Evolutionary conservation across 768 basidiomycete species (phyloP), one percentile per base, ranked within the genome.

Genomic region (Collybiopsis confluens): DNA sequence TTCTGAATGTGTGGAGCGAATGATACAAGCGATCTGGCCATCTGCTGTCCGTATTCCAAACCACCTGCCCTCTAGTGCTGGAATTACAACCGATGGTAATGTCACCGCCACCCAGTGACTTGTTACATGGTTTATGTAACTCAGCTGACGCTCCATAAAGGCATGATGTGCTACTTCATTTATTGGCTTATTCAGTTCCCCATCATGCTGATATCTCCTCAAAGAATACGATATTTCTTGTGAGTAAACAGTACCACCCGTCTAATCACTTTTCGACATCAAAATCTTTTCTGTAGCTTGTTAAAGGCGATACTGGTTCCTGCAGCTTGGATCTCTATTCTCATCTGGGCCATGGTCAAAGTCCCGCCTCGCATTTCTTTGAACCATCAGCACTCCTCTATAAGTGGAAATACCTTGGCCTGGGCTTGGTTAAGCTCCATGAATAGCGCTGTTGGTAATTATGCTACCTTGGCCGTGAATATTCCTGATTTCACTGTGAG

Each of bases 21-120:
- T 88, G 86, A 70, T 90, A 15, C 88, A 86, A 64, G 89, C 89
- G 1, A 88, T 92, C 26, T 91, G 90, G 89, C 90, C 90, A 0
- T 83, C 83, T 1, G 74, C 81, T 37, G 78, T 78, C 13, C 76
- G 68, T 45, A 65, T 92, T 28, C 83, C 83, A 0, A 91, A 92
- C 61, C 77, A 73, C 50, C 72, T 92, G 3, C 69, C 87, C 13
- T 68, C 70, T 4, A 70, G 67, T 11, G 74, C 85, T 11, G 72
- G 79, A 52, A 88, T 90, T 50, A 90, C 86, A 2, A 83, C 81
- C 4, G 71, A 77, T 45, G 83, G 83, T 76, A 61, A n/a, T n/a
- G n/a, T n/a, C n/a, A n/a, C n/a, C n/a, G n/a, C n/a, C n/a, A n/a
- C n/a, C n/a, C n/a, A 54, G 73, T 62, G 45, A 48, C 35, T n/a